Evolutionary conservation across 352 stramenopile species (phyloP), one percentile per base, ranked within the genome.

Genomic region (Pythium apleroticum): DNA sequence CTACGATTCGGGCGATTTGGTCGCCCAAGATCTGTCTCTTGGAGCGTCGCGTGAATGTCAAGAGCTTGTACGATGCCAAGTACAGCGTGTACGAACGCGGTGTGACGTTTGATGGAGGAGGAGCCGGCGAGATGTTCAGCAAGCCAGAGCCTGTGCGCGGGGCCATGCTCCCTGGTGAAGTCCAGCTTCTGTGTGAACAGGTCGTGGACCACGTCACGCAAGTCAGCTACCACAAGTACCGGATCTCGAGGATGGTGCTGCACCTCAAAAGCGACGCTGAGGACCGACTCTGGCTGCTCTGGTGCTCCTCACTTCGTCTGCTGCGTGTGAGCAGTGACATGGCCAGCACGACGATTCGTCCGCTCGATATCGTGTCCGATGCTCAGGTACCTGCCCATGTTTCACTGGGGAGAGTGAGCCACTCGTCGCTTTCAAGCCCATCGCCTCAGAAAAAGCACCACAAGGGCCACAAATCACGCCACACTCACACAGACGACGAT

Each of bases 211-310:
- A 98, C 70, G 93, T 99, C 37, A 89, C 87, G 20, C 82, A 97
- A 39, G 89, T 98, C 25, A 87, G 84, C 11, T 97, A 97, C 64
- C 86, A 96, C 66, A 96, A 97, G 67, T 83, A 88, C 52, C 86
- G 89, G 50, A 97, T 99, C 63, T 90, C 81, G 20, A 82, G 94
- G 45, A 98, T 98, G 88, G 92, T 97, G n/a, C 46, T 98, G 7
- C 97, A 98, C 66, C 94, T 99, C 62, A 98, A 98, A 71, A 82
- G 94, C 14, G 96, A 99, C 66, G 81, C 91, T 0, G 85, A 96
- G 24, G 95, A 98, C 72, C 88, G 88, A 10, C 71, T 99, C 0
- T 98, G 95, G 94, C 71, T 99, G 35, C 84, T 98, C 15, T 98
- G 94, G 90, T 96, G 85, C 64, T 97, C 89, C 25, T 98, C 94